Percentiles rank a stretch among this genome's conserved stretches.
phyloP scores from a whole-genome alignment of 371 early-diverging fungal genomes.

The Mucor lusitanicus region DNA sequence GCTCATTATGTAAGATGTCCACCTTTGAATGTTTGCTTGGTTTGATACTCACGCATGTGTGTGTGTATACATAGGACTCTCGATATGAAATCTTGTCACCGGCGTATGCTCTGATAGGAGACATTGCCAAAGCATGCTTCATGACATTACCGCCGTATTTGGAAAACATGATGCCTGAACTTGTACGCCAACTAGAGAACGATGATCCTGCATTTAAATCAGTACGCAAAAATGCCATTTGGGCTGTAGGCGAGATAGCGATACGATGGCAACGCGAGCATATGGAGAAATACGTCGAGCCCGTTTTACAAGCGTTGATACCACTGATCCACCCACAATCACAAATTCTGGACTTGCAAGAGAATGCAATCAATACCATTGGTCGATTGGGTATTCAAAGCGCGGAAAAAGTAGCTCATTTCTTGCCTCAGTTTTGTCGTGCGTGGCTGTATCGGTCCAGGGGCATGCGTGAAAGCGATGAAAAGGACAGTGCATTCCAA shows the following conservation, averaged over 20 bases:
- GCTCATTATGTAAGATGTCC: conserved; percentile 61
- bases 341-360: conserved; percentile 59
- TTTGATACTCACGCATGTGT: no score
- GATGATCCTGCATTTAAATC: conserved; percentile 56
- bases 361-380: conserved; percentile 91
- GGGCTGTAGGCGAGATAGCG: conserved; percentile 95
- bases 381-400: conserved; percentile 85
- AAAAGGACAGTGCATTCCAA: conserved; percentile 90
- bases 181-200: conserved; percentile 75
- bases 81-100: conserved; percentile 87
- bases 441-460: conserved; percentile 71
- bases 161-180: conserved; percentile 70
- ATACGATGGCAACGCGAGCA: conserved; percentile 64
- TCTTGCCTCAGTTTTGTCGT: conserved; percentile 67
- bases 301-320: conserved; percentile 72
- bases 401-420: conserved; percentile 70
- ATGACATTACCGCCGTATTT: conserved; percentile 70
- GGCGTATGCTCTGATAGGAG: conserved; percentile 93
- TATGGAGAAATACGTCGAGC: conserved; percentile 67
- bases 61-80: conserved; percentile 57
- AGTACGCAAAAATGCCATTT: conserved; percentile 91
- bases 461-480: conserved; percentile 79
- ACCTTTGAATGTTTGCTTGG: not conserved
- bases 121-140: conserved; percentile 88
- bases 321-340: conserved; percentile 60